Evolutionary conservation across 2,329 filamentous ascomycete species (phyloP).

Genomic region (Talaromyces sp.): DNA sequence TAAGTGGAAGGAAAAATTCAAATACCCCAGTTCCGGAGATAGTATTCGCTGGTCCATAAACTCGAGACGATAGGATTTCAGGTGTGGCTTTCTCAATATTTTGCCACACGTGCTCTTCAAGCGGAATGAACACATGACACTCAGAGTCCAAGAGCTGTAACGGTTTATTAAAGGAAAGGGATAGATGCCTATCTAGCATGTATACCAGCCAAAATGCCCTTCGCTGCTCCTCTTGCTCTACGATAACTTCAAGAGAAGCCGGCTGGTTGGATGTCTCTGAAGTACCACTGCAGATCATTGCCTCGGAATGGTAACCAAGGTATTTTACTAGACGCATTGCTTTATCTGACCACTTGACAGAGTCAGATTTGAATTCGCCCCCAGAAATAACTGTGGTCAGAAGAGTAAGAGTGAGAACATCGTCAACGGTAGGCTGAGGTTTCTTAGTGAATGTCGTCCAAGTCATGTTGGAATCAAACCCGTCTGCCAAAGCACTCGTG

Average conservation of each 20-base stretch:
- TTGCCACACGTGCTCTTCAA: slow-evolving; percentile 1
- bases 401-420: slow-evolving; percentile 44
- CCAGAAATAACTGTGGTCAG: slow-evolving; percentile 46
- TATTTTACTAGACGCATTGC: slow-evolving; percentile 36
- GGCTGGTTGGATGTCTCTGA: slow-evolving; percentile 1
- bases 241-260: slow-evolving; percentile 27
- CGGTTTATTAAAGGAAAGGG: slow-evolving; percentile 44
- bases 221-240: slow-evolving; percentile 45
- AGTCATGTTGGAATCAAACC: not conserved
- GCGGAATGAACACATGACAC: slow-evolving; percentile 35
- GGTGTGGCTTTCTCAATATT: not conserved
- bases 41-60: slow-evolving; percentile 32
- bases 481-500: slow-evolving; percentile 11
- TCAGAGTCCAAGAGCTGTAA: slow-evolving; percentile 45
- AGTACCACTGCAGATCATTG: slow-evolving; percentile 20
- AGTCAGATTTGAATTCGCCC: slow-evolving; percentile 47
- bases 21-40: slow-evolving; percentile 44
- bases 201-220: slow-evolving; percentile 49
- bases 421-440: slow-evolving; percentile 25
- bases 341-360: slow-evolving; percentile 47
- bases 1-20: slow-evolving; percentile 49
- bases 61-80: not conserved
- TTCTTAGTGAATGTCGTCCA: slow-evolving; percentile 12
- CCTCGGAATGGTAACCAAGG: slow-evolving; percentile 38
- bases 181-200: slow-evolving; percentile 45